Percentiles rank a stretch among this genome's conserved stretches.
Evolutionary conservation across 371 early-diverging fungal species (phyloP).

Genomic region (Blastocladiella emersonii): DNA sequence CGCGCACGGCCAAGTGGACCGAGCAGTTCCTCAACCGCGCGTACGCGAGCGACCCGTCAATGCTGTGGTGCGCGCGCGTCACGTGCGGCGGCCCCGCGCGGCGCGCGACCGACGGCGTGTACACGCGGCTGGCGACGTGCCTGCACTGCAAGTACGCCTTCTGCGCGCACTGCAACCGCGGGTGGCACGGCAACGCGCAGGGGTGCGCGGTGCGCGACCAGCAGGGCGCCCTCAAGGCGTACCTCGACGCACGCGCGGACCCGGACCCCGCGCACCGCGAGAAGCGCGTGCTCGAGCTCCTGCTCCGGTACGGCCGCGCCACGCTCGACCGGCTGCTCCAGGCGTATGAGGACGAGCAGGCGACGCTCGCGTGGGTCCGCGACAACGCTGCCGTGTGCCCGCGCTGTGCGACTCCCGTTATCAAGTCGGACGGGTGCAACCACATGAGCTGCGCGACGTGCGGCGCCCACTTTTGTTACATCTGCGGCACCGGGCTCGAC

Average conservation of each 20-base stretch:
- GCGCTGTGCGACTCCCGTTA: constrained; percentile 10
- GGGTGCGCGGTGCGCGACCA: constrained; percentile 17
- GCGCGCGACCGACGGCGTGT: constrained; percentile 6
- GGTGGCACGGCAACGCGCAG: constrained; percentile 27
- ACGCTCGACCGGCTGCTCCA: constrained; percentile 4
- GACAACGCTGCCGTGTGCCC: constrained; percentile 21
- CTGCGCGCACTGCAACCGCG: constrained; percentile 19
- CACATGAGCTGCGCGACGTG: constrained; percentile 24
- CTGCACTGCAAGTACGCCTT: constrained; percentile 21
- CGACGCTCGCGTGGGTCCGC: constrained; percentile 11
- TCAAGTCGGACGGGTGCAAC: constrained; percentile 19
- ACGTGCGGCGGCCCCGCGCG: constrained; percentile 16
- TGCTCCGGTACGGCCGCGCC: constrained; percentile 19
- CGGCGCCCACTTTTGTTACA: constrained; percentile 26
- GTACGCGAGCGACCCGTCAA: constrained; percentile 15
- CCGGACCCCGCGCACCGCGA: constrained; percentile 1
- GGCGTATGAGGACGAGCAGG: background rate
- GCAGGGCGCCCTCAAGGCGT: constrained; percentile 11
- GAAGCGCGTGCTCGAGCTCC: constrained; percentile 5
- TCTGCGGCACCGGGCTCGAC: too few species aligned
- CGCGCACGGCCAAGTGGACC: constrained; percentile 6
- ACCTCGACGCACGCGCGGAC: constrained; percentile 1
- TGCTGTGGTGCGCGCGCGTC: constrained; percentile 24
- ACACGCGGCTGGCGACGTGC: constrained; percentile 24
- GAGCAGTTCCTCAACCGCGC: constrained; percentile 11